phyloP scores from a whole-genome alignment of 2,329 filamentous ascomycete genomes.

The Penicillium janthinellum region DNA sequence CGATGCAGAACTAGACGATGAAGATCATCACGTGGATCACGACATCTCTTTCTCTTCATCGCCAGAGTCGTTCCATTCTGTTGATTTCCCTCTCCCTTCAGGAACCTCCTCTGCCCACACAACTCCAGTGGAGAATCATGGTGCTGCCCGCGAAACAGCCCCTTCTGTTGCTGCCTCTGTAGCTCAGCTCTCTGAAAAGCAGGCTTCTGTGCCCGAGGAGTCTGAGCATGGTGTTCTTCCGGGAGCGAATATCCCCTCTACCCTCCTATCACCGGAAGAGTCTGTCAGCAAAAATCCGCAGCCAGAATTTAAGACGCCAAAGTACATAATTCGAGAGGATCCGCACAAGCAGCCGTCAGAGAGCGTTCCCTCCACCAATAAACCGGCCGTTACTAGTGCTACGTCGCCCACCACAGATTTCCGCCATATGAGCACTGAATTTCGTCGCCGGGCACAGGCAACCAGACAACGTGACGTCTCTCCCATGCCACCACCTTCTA shows the following conservation, averaged over 20 bases:
- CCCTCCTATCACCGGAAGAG: not conserved
- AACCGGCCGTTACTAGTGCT: conserved; percentile 30
- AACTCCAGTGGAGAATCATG: conserved; percentile 22
- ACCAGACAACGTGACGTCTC: conserved; percentile 62
- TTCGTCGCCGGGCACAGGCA: conserved; percentile 59
- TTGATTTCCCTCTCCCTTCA: conserved; percentile 28
- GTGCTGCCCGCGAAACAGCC: not conserved
- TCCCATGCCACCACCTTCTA: conserved; percentile 68
- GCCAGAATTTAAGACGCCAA: not conserved
- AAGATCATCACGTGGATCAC: no score
- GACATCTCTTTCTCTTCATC: conserved; percentile 39
- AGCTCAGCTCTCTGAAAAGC: not conserved
- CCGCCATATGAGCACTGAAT: conserved; percentile 34
- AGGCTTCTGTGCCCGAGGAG: not conserved
- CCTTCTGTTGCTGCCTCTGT: conserved; percentile 1
- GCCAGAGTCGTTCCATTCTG: conserved; percentile 48
- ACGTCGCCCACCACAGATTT: conserved; percentile 30
- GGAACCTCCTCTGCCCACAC: conserved; percentile 22
- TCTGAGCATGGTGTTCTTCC: not conserved
- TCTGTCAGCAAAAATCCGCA: not conserved
- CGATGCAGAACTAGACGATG: conserved; percentile 26
- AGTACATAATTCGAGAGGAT: conserved; percentile 6
- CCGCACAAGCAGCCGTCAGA: conserved; percentile 6
- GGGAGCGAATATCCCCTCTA: not conserved
- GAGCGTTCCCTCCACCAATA: conserved; percentile 1